phyloP scores from a whole-genome alignment of 2,329 filamentous ascomycete genomes.

The Tolypocladium inflatum region DNA sequence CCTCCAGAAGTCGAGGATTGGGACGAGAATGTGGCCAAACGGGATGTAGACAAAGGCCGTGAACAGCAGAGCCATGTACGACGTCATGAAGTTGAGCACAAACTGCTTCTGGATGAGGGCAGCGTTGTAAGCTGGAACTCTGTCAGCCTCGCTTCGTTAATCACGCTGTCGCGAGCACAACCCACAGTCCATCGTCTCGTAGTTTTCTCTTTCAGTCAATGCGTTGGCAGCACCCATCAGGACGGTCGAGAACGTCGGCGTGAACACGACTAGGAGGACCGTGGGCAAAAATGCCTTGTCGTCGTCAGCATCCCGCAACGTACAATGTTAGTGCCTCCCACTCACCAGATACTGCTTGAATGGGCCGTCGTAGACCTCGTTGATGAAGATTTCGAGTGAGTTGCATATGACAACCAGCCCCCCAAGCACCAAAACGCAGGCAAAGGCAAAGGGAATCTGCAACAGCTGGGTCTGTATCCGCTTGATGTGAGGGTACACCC shows the following conservation, averaged over 20 bases:
- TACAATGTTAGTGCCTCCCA: constrained; percentile 2
- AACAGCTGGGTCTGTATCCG: constrained; percentile 68
- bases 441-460: constrained; percentile 75
- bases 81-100: constrained; percentile 92
- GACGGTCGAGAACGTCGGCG: constrained; percentile 68
- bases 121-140: constrained; percentile 56
- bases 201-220: constrained; percentile 82
- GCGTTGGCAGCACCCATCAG: constrained; percentile 68
- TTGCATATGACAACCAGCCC: constrained; percentile 80
- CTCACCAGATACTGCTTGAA: constrained; percentile 75
- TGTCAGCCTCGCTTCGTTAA: constrained; percentile 3
- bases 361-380: constrained; percentile 83
- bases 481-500: constrained; percentile 67
- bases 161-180: not conserved
- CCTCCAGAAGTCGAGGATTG: constrained; percentile 76
- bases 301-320: constrained; percentile 6
- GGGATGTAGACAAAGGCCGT: constrained; percentile 93
- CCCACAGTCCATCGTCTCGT: constrained; percentile 68
- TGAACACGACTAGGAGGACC: constrained; percentile 69
- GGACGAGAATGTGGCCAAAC: constrained; percentile 74
- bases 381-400: constrained; percentile 90
- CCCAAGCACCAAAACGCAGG: constrained; percentile 63
- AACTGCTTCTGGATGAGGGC: constrained; percentile 90
- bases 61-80: constrained; percentile 83
- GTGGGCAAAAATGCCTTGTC: constrained; percentile 83